Conservation (phyloP, 1,139 yeast species). For the Debaryomyces psychrophilus region DNA sequence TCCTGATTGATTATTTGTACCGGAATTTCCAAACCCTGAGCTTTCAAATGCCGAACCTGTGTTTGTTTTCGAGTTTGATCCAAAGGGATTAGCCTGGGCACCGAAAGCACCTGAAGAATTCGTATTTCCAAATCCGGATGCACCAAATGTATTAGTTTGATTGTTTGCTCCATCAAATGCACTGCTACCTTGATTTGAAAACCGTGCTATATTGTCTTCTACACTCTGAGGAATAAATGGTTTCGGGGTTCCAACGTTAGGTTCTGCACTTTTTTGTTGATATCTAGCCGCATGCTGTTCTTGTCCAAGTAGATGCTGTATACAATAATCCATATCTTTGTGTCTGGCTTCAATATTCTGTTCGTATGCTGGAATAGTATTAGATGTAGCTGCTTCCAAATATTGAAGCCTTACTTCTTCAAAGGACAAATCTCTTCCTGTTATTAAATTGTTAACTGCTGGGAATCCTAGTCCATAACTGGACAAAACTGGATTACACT, state of each 20-base stretch:
- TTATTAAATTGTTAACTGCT: slow-evolving; percentile 41
- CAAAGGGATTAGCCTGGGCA: slow-evolving; percentile 8
- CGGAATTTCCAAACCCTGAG: slow-evolving; percentile 24
- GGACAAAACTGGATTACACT: slow-evolving; percentile 25
- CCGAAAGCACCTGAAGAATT: slow-evolving; percentile 12
- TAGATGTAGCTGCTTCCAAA: slow-evolving; percentile 42
- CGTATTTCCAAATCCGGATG: slow-evolving; percentile 14
- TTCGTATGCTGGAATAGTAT: slow-evolving; percentile 41
- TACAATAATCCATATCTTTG: slow-evolving; percentile 51
- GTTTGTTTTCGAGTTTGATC: slow-evolving; percentile 13
- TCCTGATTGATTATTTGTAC: slow-evolving; percentile 5
- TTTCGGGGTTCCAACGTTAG: slow-evolving; percentile 28
- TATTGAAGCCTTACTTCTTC: slow-evolving; percentile 59
- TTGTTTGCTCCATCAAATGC: neutral
- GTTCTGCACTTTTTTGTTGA: slow-evolving; percentile 51
- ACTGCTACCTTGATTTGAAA: slow-evolving; percentile 11
- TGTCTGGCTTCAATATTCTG: slow-evolving; percentile 42
- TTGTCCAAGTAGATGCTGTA: slow-evolving; percentile 40
- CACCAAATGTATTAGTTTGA: slow-evolving; percentile 12
- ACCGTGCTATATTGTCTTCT: slow-evolving; percentile 26
- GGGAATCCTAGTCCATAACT: slow-evolving; percentile 32
- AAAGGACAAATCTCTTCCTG: slow-evolving; percentile 56
- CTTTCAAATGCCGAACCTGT: slow-evolving; percentile 12
- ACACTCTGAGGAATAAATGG: slow-evolving; percentile 43
- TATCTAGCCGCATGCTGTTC: slow-evolving; percentile 58